A percentile compares a stretch with the other conserved stretches of the same genome.
These are phyloP conservation scores for Aureobasidium sp. DNA, from an alignment of 2,329 filamentous ascomycete species.

Conservation along the genomic window DNA sequence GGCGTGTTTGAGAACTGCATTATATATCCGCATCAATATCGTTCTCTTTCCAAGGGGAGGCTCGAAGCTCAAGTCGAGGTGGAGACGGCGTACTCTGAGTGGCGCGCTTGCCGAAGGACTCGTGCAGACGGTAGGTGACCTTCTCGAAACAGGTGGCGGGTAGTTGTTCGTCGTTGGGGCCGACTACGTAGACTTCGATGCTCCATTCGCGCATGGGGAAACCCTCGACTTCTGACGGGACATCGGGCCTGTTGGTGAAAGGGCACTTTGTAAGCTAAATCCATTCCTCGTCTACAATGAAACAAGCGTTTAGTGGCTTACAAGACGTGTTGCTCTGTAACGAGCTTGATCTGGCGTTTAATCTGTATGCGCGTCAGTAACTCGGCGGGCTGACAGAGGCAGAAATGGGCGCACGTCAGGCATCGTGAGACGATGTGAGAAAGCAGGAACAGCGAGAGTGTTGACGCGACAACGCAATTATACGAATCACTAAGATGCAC, in stretches of 20 bases:
- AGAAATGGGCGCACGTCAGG: slow-evolving; percentile 27
- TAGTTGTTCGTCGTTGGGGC: slow-evolving; percentile 76
- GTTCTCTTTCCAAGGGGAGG: neutral
- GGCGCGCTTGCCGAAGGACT: slow-evolving; percentile 75
- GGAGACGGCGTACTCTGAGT: slow-evolving; percentile 60
- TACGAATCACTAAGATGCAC: neutral
- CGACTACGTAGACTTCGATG: slow-evolving; percentile 74
- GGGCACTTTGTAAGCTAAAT: neutral
- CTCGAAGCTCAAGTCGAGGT: neutral
- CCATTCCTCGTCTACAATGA: neutral
- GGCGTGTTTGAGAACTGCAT: slow-evolving; percentile 64
- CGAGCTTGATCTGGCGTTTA: slow-evolving; percentile 83
- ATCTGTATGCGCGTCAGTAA: slow-evolving; percentile 38
- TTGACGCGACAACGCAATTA: neutral
- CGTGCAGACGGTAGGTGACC: slow-evolving; percentile 86
- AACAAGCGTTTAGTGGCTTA: slow-evolving; percentile 42
- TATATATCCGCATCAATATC: neutral
- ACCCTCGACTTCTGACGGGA: slow-evolving; percentile 71
- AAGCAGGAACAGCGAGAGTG: neutral
- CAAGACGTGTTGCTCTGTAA: slow-evolving; percentile 86
- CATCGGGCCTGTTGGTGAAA: slow-evolving; percentile 37
- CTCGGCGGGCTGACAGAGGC: neutral
- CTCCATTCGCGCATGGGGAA: slow-evolving; percentile 92
- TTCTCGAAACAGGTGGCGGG: slow-evolving; percentile 83
- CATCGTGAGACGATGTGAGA: slow-evolving; percentile 19